Evolutionary conservation across 2,329 filamentous ascomycete genomes (phyloP), one percentile per base, ranked within the genome.

Genomic region (Amylocarpus encephaloides): DNA sequence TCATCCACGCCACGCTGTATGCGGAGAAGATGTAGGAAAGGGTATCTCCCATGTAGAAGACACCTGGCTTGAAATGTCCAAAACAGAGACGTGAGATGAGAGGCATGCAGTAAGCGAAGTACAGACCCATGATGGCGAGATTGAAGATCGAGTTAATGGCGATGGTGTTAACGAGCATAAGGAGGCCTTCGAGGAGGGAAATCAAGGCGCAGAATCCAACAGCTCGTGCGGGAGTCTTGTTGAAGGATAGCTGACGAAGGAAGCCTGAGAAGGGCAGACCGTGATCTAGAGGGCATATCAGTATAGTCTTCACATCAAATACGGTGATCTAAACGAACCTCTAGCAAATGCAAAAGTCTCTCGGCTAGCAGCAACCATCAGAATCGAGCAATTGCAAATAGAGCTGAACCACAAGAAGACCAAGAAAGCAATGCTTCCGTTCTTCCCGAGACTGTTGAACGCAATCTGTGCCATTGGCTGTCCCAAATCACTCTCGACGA

Each of bases 391-490:
- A 43, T 65, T 65, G 36, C 62, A 64, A 22, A 65, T 59, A 42
- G 51, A 57, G 10, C 57, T 48, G 38, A 62, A 57, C 62, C 62
- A 65, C 9, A 65, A 49, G 43, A 64, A 63, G 1, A 61, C 54
- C 42, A 64, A 50, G 22, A 64, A 45, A 0, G 63, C 63, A 57
- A 80, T 73, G 43, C 73, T 73, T 12, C 74, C 73, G 5, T 65
- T 66, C 52, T 74, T 75, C 51, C 78, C 78, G 50, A 80, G 70
- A 33, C 74, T 75, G 62, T 80, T 77, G 66, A 75, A 76, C 61
- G 76, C 80, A 61, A 81, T 77, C 55, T 80, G 77, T 2, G 73
- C 74, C 12, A 79, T 70, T 15, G 77, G 78, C 61, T 79, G 77
- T 18, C 67, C 70, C 46, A 77, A 71, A 33, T 69, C 66, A 7